phyloP scores from a whole-genome alignment of 225 moss, liverwort and hornwort genomes.

The Bryoerythrophyllum caledonicum region DNA sequence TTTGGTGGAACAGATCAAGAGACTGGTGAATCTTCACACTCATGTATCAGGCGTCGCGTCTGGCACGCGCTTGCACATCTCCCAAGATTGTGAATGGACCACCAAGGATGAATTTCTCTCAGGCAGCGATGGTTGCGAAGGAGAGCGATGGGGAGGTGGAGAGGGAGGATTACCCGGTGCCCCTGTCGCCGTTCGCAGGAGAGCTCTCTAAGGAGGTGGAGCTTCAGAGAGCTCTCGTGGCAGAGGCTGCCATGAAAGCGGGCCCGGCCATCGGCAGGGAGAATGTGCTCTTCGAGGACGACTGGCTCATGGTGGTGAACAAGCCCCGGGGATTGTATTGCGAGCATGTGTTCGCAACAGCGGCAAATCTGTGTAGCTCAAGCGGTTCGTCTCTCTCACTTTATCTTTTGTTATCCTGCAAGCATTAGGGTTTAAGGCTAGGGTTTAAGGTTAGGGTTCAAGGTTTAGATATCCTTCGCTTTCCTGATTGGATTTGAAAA shows the following conservation, averaged over 20 bases:
- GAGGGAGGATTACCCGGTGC: slow-evolving; percentile 57
- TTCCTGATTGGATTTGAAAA: no score
- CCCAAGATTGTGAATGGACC: slow-evolving; percentile 18
- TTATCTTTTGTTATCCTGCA: no score
- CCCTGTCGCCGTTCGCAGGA: slow-evolving; percentile 79
- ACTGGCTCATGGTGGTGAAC: slow-evolving; percentile 85
- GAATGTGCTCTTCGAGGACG: slow-evolving; percentile 76
- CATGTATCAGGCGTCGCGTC: slow-evolving; percentile 28
- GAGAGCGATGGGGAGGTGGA: slow-evolving; percentile 23
- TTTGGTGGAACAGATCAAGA: slow-evolving; percentile 22
- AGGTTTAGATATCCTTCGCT: no score
- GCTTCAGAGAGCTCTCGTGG: slow-evolving; percentile 79
- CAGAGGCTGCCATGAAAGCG: slow-evolving; percentile 85
- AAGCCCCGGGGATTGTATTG: slow-evolving; percentile 87
- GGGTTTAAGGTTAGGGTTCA: no score
- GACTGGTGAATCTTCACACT: slow-evolving; percentile 4
- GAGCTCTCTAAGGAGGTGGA: slow-evolving; percentile 72
- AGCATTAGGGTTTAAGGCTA: no score
- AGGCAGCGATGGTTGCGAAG: slow-evolving; percentile 9
- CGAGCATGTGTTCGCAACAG: slow-evolving; percentile 86
- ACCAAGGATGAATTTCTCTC: slow-evolving; percentile 22
- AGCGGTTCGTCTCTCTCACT: slow-evolving; percentile 27
- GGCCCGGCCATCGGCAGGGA: slow-evolving; percentile 63
- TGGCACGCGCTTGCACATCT: slow-evolving; percentile 20
- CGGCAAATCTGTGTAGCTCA: slow-evolving; percentile 46